Evolutionary conservation across 495 filamentous ascomycete species (phyloP), one percentile per base, ranked within the genome.

Genomic region (Neurospora sp.): DNA sequence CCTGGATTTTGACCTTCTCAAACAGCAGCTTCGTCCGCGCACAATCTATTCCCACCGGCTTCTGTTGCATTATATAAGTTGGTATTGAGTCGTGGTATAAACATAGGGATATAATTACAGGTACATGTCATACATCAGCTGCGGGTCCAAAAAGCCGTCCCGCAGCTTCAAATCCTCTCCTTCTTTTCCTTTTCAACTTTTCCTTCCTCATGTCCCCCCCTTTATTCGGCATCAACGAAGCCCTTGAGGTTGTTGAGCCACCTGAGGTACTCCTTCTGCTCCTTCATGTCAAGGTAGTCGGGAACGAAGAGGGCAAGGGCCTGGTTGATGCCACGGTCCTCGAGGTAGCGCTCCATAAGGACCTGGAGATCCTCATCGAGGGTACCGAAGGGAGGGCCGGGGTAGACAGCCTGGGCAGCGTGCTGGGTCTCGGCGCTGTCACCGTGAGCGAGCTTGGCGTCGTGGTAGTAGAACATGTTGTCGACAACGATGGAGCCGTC

Each of bases 211-310:
- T 1, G 20, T 69, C 35, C 42, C 35, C 44, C 12, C 9, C 20
- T 16, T 48, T 71, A 70, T 85, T 89, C 92, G 74, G 90, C 91
- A 78, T 88, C 87, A 74, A 94, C 82, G 77, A 95, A 95, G 70
- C 81, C 82, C 88, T 92, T 94, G 84, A 95, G 88, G 77, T 90
- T 94, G 76, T 90, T 89, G 80, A 99, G 85, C 96, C 96, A 99
- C 73, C 85, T 84, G 53, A 95, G 81, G 83, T 99, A 99, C 87
- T 99, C 96, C 87, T 90, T 93, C 89, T 99, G 95, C 89, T 99
- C 96, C 90, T 99, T 99, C 83, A 92, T 90, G 82, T 98, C 93
- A 79, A 98, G 95, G 84, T 97, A 99, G 80, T 98, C 95, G 70
- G 94, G 94, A 69, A 97, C 89, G 83, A 97, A 97, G 74, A 93